Evolutionary conservation across 164 flowering plant species (phyloP).

Genomic region (Stephania japonica): DNA sequence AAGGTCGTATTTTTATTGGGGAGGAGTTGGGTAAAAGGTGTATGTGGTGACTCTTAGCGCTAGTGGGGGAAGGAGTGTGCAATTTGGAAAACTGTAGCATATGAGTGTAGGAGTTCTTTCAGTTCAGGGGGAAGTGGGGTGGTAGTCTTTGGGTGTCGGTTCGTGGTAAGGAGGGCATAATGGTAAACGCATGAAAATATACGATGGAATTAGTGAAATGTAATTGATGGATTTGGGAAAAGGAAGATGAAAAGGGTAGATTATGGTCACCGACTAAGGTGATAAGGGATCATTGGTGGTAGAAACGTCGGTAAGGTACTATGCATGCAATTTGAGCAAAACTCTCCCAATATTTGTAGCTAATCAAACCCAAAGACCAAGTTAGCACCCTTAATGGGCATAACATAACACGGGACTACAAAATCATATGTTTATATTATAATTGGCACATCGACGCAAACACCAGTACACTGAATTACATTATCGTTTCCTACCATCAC

Average conservation of each 20-base stretch:
- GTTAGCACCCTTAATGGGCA: not conserved
- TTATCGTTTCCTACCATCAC: not conserved
- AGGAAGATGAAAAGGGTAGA: not conserved
- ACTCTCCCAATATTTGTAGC: not conserved
- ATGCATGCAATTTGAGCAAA: not conserved
- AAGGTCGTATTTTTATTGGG: not conserved
- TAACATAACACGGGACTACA: not conserved
- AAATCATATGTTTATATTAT: no score
- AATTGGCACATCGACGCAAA: not conserved
- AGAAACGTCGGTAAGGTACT: not conserved
- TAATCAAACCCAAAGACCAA: not conserved
- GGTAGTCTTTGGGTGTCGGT: not conserved
- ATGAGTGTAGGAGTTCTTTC: not conserved
- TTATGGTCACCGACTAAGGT: not conserved
- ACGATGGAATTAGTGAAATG: not conserved
- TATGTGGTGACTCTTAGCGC: not conserved
- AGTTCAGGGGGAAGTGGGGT: not conserved
- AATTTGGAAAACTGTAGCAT: not conserved
- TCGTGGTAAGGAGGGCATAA: not conserved
- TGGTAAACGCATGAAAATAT: not conserved
- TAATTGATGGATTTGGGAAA: not conserved
- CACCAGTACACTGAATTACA: not conserved
- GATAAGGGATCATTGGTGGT: not conserved
- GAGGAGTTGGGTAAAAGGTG: not conserved
- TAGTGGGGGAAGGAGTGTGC: not conserved